Evolutionary conservation across 208 protist genomes (phyloP), one percentile per base, ranked within the genome.

Genomic region (Leishmania mexicana): DNA sequence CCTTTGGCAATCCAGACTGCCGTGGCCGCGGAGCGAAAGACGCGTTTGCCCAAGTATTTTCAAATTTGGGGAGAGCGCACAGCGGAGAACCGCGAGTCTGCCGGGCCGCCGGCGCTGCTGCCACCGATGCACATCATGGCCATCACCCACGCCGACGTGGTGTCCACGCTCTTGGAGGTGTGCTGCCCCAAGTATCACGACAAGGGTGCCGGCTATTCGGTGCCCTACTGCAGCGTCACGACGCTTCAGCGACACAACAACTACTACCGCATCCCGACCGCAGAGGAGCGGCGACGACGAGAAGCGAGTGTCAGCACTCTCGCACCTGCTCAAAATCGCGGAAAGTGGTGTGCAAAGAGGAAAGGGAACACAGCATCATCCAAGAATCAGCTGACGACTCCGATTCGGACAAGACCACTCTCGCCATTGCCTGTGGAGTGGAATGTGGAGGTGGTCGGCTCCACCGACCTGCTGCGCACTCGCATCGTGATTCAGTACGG

Each of bases 201-300:
- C 77, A 75, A 78, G 75, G 85, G 85, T n/a, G 84, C 80, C 15
- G 89, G 89, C 8, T 90, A 90, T 83, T 94, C 92, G 40, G 92
- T 95, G 24, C 90, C 92, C 35, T 95, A 92, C 83, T 96, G 92
- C 83, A 97, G 94, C 75, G 80, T 95, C 31, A 97, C 91, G 0
- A 85, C 79, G 47, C 80, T 97, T 13, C 71, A 81, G 60, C 90
- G 93, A 35, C 62, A 87, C 78, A 97, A 96, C 82, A 92, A 96
- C 84, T 96, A 89, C 79, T 97, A 96, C 80, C 83, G 85, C 65
- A 89, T 94, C 40, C 86, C 85, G 1, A 85, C 85, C 0, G 38
- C 75, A 1, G 86, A 90, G 47, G 87, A 87, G 81, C 76, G 86
- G 6, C 60, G 73, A n/a, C 79, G 54, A 58, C 19, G 47, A 19